These are phyloP conservation scores for Leccinum incarnatum DNA, from an alignment of 768 basidiomycete species.

Conservation along the genomic window DNA sequence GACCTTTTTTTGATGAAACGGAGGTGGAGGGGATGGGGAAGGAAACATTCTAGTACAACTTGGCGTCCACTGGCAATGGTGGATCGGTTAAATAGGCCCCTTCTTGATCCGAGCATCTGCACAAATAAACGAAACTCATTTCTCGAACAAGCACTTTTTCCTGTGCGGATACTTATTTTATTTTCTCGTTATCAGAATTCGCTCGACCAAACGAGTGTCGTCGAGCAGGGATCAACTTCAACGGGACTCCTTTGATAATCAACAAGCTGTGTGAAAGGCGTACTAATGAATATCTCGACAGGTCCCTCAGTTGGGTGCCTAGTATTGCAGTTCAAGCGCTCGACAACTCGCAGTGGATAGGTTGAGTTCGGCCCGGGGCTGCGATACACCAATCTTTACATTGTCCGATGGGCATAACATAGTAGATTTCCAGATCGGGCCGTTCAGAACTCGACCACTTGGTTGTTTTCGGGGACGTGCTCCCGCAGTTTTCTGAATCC, in stretches of 20 bases:
- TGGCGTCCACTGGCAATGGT: background rate
- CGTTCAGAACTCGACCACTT: background rate
- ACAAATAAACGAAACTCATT: background rate
- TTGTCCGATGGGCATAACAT: no score
- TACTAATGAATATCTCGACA: background rate
- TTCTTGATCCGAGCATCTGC: background rate
- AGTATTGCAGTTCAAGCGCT: background rate
- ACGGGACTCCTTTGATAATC: no score
- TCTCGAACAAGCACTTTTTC: background rate
- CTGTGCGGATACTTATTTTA: background rate
- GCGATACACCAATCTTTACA: no score
- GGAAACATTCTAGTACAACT: slow-evolving; percentile 2
- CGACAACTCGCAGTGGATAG: no score
- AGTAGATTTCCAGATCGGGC: background rate
- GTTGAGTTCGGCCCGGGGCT: no score
- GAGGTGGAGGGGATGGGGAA: background rate
- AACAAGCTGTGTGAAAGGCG: background rate
- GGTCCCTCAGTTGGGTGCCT: background rate
- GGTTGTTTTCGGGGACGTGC: background rate
- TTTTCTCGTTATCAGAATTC: background rate
- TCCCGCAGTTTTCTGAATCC: background rate
- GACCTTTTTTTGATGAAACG: slow-evolving; percentile 5
- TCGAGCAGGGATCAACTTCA: no score
- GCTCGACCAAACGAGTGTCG: background rate
- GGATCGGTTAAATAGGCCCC: background rate